Evolutionary conservation across 805 yeast genomes (phyloP), one percentile per base, ranked within the genome.

Genomic region (Candida caryicola): DNA sequence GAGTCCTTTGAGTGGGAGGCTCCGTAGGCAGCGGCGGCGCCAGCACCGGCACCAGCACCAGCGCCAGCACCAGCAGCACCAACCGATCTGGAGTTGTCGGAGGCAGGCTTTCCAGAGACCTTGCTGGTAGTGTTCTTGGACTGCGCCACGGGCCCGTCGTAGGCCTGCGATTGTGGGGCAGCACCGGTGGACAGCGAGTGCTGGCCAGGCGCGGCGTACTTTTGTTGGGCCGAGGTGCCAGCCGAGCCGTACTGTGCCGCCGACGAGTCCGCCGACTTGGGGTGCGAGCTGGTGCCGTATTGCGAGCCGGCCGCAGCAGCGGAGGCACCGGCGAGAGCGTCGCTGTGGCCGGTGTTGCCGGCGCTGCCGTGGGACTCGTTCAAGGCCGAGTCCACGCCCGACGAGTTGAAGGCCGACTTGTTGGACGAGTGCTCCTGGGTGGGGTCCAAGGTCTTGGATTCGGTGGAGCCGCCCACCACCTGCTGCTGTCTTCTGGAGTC

Each of bases 381-480:
- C 4, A 48, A 36, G 6, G 58, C 64, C 16, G 54, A 34, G 15
- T 28, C 39, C 29, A 62, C 41, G 13, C 66, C 69, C 3, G 39
- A 51, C 7, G 44, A 21, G 37, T 64, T 64, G 49, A 35, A 60
- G n/a, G 58, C 53, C 3, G 68, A 62, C 50, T 57, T 63, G 50
- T 64, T 63, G 39, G 51, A 39, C 18, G 36, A 23, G 44, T 61
- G 66, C 34, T 51, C 57, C 19, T 50, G 44, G 7, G 39, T 33
- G 4, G 61, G 60, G 40, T 62, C 57, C 27, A 44, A 19, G 5
- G 51, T 30, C 6, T 32, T 19, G 29, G 31, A 26, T 21, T 36
- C 31, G 40, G 35, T 34, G 2, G 21, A 16, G 8, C 21, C 27
- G 15, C 5, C 19, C 14, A 29, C 31, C 4, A 29, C 10, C 14